phyloP scores from a whole-genome alignment of 2,329 filamentous ascomycete species.

The Fusarium sp. region DNA sequence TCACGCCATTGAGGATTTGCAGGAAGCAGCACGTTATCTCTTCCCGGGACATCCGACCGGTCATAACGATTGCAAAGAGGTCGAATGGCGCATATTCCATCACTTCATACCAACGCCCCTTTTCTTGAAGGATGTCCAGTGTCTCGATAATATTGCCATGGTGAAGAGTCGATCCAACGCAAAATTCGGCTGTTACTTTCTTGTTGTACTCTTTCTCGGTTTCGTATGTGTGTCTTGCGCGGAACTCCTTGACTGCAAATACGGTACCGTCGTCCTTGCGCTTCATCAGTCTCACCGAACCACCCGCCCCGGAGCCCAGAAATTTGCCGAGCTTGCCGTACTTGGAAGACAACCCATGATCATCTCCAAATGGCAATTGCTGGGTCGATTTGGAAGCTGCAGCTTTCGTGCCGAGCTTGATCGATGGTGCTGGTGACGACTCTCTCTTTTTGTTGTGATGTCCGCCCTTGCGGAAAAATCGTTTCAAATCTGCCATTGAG shows the following conservation, averaged over 20 bases:
- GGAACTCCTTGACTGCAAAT: slow-evolving; percentile 97
- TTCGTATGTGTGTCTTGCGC: slow-evolving; percentile 90
- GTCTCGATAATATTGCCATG: slow-evolving; percentile 99
- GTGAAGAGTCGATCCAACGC: slow-evolving; percentile 94
- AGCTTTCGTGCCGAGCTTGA: slow-evolving; percentile 59
- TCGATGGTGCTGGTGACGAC: slow-evolving; percentile 64
- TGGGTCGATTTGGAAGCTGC: slow-evolving; percentile 57
- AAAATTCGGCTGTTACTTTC: slow-evolving; percentile 98
- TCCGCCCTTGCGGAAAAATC: slow-evolving; percentile 89
- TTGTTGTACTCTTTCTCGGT: slow-evolving; percentile 96
- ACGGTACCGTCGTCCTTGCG: slow-evolving; percentile 90
- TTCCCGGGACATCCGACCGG: slow-evolving; percentile 91
- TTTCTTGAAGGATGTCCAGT: slow-evolving; percentile 94
- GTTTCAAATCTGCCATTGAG: slow-evolving; percentile 93
- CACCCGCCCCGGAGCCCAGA: slow-evolving; percentile 90
- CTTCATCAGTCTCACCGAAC: slow-evolving; percentile 93
- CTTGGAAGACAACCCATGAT: slow-evolving; percentile 87
- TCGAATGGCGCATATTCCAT: slow-evolving; percentile 99
- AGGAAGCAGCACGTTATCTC: slow-evolving; percentile 92
- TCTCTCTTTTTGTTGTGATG: slow-evolving; percentile 75
- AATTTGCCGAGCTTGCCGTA: slow-evolving; percentile 97
- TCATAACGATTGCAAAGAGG: slow-evolving; percentile 98
- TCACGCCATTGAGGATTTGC: slow-evolving; percentile 93
- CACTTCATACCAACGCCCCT: slow-evolving; percentile 94
- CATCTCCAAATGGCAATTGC: slow-evolving; percentile 89